phyloP scores from a whole-genome alignment of 306 rosid species.

The Ceratonia siliqua region DNA sequence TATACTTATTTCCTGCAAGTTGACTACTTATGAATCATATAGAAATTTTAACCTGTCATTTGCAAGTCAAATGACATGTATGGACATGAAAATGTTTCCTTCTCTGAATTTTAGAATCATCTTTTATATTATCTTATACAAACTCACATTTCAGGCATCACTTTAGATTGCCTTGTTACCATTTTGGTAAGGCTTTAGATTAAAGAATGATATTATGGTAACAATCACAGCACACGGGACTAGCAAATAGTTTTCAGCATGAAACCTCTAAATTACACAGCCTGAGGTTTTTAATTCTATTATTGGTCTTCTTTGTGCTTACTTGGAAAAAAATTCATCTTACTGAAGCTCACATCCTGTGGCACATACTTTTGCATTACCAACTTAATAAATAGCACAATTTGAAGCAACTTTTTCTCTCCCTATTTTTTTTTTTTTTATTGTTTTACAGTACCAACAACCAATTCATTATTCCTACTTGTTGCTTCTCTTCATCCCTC shows the following conservation, averaged over 20 bases:
- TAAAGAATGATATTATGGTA: background rate
- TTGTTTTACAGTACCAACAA: background rate
- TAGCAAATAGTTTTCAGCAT: background rate
- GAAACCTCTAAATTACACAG: conserved; percentile 5
- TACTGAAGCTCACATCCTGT: background rate
- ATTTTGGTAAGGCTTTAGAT: conserved; percentile 23
- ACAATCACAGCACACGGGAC: background rate
- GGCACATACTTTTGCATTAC: background rate
- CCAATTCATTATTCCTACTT: background rate
- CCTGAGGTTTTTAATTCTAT: background rate
- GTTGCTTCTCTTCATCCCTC: conserved; percentile 13
- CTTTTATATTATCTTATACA: conserved; percentile 13
- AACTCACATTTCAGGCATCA: background rate
- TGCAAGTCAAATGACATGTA: background rate
- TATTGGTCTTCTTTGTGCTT: background rate
- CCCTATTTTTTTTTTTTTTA: background rate
- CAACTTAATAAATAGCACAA: conserved; percentile 7
- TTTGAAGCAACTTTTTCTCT: background rate
- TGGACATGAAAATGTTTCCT: background rate
- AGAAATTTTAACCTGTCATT: conserved; percentile 5
- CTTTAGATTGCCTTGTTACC: conserved; percentile 15
- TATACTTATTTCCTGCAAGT: background rate
- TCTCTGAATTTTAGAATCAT: conserved; percentile 23
- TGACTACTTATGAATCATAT: conserved; percentile 5
- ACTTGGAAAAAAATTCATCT: background rate